Base-by-base conservation (phyloP, 2,329 filamentous ascomycete genomes). In the Cucurbitaria berberidis region DNA sequence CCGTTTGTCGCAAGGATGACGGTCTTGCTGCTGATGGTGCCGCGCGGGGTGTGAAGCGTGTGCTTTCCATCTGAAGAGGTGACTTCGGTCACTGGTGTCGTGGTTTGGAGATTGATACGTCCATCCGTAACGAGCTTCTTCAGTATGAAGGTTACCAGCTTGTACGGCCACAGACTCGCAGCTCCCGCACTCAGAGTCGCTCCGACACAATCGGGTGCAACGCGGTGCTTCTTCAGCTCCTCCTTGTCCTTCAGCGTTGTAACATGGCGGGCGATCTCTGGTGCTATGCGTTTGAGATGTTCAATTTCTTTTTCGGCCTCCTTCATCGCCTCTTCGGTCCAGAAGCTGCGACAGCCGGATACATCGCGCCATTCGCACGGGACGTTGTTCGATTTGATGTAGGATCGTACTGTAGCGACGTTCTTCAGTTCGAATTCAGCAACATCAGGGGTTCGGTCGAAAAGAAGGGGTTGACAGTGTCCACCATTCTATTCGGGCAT, bases 1-100 rank as follows among this genome's bases (percentile, higher is more conserved):
- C 81, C 93, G 68, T 96, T 96, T 0, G 89, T 93, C 4, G 90
- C 89, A 15, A 96, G 82, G 16, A 96, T 81, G 18, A 96, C 84
- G 29, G 84, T 81, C 11, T 78, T 76, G 1, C 91, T 81, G 0
- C 71, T 70, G 49, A 96, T 81, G 36, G 75, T 78, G n/a, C 91
- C 92, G 19, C 91, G 85, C 0, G 80, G 74, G 0, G 91, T 96
- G 41, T 86, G 78, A 0, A 91, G 77, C 0, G 80, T 79, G 85
- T 89, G 93, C 42, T 53, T 67, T 7, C 54, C 48, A 16, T 61
- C 48, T 30, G 59, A 51, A 22, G 64, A 71, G 2, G 59, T 64
- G n/a, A 73, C 71, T 16, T 70, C 57, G 3, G 68, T 67, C 1
- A 86, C 89, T 0, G 89, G 84, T 15, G 89, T 93, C 52, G 82